These are phyloP conservation scores for Verticillium alfalfae DNA, from an alignment of 2,329 filamentous ascomycete genomes.

Conservation along the genomic window DNA sequence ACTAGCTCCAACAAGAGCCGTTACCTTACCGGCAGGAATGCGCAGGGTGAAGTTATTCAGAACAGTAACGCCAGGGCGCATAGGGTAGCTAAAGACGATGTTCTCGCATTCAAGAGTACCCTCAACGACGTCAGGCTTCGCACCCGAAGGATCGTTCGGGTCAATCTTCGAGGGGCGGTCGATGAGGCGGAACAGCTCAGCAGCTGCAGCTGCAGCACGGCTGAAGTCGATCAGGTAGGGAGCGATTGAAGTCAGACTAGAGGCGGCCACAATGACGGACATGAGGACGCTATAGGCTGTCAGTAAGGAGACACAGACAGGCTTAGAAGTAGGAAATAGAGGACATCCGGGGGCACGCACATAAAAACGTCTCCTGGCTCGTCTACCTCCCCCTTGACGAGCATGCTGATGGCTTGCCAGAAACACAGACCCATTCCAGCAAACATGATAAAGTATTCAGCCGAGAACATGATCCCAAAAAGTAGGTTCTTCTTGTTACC, in stretches of 20 bases:
- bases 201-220: slow-evolving; percentile 10
- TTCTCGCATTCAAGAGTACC: slow-evolving; percentile 20
- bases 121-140: slow-evolving; percentile 1
- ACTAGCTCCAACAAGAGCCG: slow-evolving; percentile 33
- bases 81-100: slow-evolving; percentile 29
- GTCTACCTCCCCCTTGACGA: slow-evolving; percentile 15
- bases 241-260: slow-evolving; percentile 10
- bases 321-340: slow-evolving; percentile 18
- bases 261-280: slow-evolving; percentile 15
- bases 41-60: slow-evolving; percentile 24
- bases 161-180: slow-evolving; percentile 16
- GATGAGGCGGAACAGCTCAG: slow-evolving; percentile 15
- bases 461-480: slow-evolving; percentile 22
- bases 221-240: slow-evolving; percentile 13
- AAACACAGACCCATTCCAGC: slow-evolving; percentile 12
- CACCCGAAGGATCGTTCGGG: slow-evolving; percentile 12
- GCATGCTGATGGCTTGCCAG: slow-evolving; percentile 27
- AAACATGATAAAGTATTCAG: slow-evolving; percentile 32
- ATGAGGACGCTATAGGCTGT: slow-evolving; percentile 14
- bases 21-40: slow-evolving; percentile 29
- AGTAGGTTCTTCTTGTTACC: slow-evolving; percentile 21
- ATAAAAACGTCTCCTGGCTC: slow-evolving; percentile 11
- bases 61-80: slow-evolving; percentile 23
- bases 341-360: neutral
- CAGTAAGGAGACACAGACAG: neutral